phyloP scores from a whole-genome alignment of 2,329 filamentous ascomycete species.

The Fusarium sp. region DNA sequence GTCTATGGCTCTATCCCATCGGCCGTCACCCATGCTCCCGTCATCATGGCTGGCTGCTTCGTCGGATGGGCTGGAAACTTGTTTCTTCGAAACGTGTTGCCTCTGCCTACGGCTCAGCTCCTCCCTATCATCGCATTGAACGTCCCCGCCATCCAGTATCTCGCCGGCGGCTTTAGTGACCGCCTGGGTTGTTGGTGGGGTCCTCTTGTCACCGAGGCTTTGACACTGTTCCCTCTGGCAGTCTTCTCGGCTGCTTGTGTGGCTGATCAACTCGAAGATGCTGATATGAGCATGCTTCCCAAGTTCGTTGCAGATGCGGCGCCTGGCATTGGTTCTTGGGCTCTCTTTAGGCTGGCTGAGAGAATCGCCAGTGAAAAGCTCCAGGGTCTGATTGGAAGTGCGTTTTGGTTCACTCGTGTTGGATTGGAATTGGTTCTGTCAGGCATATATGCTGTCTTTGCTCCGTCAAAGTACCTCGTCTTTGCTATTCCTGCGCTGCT shows the following conservation, averaged over 20 bases:
- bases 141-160: constrained; percentile 75
- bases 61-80: constrained; percentile 75
- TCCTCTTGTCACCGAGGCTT: constrained; percentile 74
- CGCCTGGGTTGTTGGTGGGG: constrained; percentile 73
- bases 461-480: constrained; percentile 72
- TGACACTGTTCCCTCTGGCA: constrained; percentile 75
- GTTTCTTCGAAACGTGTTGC: constrained; percentile 56
- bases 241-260: constrained; percentile 69
- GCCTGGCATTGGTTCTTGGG: constrained; percentile 71
- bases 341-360: constrained; percentile 66
- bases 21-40: constrained; percentile 72
- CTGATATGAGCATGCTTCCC: constrained; percentile 63
- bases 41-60: constrained; percentile 71
- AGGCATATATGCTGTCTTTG: constrained; percentile 68
- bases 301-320: constrained; percentile 67
- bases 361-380: constrained; percentile 51
- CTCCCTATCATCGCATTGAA: constrained; percentile 78
- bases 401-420: constrained; percentile 71
- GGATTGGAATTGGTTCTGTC: constrained; percentile 75
- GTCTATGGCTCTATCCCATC: constrained; percentile 88
- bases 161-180: constrained; percentile 72
- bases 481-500: constrained; percentile 75
- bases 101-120: constrained; percentile 59
- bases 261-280: constrained; percentile 69
- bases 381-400: constrained; percentile 64